Conservation (phyloP, 73 alveolate species). For the Blepharisma japonicum region DNA sequence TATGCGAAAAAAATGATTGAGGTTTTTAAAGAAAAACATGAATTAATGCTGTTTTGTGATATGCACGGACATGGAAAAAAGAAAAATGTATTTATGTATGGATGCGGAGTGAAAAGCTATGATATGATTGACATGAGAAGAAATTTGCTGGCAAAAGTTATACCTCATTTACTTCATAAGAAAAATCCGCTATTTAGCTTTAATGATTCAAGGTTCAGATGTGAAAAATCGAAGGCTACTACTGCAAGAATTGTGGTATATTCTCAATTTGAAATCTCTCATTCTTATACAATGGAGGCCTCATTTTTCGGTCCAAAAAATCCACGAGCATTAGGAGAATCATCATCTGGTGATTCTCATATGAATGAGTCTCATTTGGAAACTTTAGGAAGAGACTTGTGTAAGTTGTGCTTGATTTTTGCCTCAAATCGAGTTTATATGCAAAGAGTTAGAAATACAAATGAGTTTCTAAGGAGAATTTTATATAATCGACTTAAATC, state of each 20-base stretch:
- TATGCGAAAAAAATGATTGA: slow-evolving; percentile 44
- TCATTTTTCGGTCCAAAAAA: slow-evolving; percentile 90
- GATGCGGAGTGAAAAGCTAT: slow-evolving; percentile 48
- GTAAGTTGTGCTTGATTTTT: slow-evolving; percentile 6
- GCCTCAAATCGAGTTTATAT: not conserved
- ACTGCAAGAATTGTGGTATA: slow-evolving; percentile 90
- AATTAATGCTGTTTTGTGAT: slow-evolving; percentile 68
- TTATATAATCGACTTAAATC: no score
- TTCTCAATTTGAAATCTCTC: slow-evolving; percentile 78
- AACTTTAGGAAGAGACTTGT: not conserved
- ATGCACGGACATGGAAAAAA: slow-evolving; percentile 84
- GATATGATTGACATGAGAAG: not conserved
- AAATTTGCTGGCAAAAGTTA: slow-evolving; percentile 6
- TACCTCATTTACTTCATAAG: not conserved
- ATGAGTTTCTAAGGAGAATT: not conserved
- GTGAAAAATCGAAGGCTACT: slow-evolving; percentile 85
- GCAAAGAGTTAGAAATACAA: not conserved
- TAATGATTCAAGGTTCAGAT: slow-evolving; percentile 27
- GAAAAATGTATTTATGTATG: slow-evolving; percentile 77
- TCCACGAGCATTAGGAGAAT: not conserved
- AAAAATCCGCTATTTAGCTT: not conserved
- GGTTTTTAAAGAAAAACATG: not conserved
- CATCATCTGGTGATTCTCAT: not conserved
- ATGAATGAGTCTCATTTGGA: not conserved
- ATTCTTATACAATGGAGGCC: slow-evolving; percentile 88